Base-by-base conservation (phyloP, 345 rosid species). In the Aquilaria yunnanensis region DNA sequence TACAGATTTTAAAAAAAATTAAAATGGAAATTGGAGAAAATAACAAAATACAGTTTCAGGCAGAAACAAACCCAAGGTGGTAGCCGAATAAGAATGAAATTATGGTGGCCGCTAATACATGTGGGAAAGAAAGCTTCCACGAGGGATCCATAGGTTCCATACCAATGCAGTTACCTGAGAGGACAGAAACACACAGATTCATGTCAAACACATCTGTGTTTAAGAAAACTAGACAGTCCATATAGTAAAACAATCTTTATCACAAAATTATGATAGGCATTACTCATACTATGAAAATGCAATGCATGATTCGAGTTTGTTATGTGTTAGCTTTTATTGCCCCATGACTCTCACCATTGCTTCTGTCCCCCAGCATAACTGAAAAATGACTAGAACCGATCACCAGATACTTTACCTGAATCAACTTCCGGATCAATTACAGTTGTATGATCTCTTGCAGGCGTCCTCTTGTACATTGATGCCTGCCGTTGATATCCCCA, bases 31-130 rank as follows among this genome's bases (percentile, higher is more conserved):
- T 30, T 58, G 59, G 53, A 73, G 33, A 46, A 55, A 46, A 43
- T 13, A 59, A 31, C 56, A 61, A 55, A 29, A 45, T 14, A 29
- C 34, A 57, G 53, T 60, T 49, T 5, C 45, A 56, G 67, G 60
- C 46, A 74, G 60, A 70, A 31, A 75, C 89, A 47, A 66, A 94
- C 99, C 97, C 99, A 43, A 94, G 77, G 75, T 94, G 99, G 70
- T 94, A 94, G 65, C 99, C 99, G 63, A 85, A 94, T 49, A 94
- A 70, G 78, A 94, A 85, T 7, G 99, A 85, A 12, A 86, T 70
- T 66, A 94, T 63, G 11, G 97, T 87, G 56, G 96, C 99, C 50
- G 84, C 93, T 14, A 94, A 50, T 48, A 94, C 93, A 75, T 94
- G 89, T 0, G 93, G 96, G 13, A 94, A 72, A 5, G 99, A 88